These are phyloP conservation scores for Carex cristatella DNA, from an alignment of 176 grass and related monocot species.

Conservation along the genomic window DNA sequence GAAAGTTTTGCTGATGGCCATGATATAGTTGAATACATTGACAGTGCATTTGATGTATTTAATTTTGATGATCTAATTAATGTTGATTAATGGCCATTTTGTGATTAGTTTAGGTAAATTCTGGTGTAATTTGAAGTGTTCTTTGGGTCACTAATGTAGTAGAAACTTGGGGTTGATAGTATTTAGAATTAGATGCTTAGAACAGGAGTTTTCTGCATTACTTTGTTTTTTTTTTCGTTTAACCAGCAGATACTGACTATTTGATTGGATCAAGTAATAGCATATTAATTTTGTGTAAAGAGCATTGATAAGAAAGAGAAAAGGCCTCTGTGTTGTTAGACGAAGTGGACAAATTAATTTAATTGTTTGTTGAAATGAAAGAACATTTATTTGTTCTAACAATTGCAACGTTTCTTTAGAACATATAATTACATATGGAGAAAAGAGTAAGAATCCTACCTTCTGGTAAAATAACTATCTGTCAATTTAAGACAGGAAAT, in stretches of 20 bases:
- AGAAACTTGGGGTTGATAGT: not conserved
- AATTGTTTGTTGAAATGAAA: not conserved
- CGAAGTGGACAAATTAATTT: not conserved
- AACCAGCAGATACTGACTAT: not conserved
- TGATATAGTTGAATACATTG: constrained; percentile 39
- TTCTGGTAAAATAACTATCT: not conserved
- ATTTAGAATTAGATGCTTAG: not conserved
- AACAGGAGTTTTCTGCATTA: not conserved
- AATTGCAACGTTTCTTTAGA: not conserved
- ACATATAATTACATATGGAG: not conserved
- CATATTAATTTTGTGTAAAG: not conserved
- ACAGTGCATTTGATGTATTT: not conserved
- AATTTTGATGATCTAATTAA: not conserved
- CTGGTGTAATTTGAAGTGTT: not conserved
- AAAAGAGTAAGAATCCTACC: not conserved
- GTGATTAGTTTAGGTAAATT: not conserved
- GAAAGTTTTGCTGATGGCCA: not conserved
- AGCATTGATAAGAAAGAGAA: not conserved
- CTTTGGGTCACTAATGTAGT: not conserved
- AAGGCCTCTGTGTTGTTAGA: not conserved
- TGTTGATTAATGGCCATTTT: not conserved
- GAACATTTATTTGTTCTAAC: not conserved
- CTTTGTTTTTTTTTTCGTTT: not conserved
- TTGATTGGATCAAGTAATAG: not conserved
- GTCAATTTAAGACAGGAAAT: not conserved